Conservation (phyloP, 2,329 filamentous ascomycete genomes). For the Mollisia scopiformis region DNA sequence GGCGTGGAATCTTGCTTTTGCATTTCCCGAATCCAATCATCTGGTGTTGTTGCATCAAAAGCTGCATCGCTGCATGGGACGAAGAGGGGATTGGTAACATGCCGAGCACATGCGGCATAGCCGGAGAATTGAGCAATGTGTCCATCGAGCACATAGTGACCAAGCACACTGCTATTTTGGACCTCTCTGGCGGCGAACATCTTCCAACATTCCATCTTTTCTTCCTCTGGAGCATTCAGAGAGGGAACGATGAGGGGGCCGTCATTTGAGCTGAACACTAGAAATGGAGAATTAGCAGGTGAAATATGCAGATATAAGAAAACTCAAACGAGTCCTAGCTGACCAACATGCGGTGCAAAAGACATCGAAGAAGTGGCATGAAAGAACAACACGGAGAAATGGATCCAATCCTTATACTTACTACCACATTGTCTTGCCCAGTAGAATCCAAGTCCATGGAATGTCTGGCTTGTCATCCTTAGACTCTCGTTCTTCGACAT, state of each 20-base stretch:
- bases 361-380: too few species aligned
- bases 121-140: constrained; percentile 42
- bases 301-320: neutral
- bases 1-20: constrained; percentile 35
- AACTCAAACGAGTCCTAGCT: too few species aligned
- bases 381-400: too few species aligned
- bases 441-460: constrained; percentile 45
- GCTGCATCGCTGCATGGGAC: constrained; percentile 42
- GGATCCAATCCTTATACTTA: too few species aligned
- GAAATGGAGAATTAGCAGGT: neutral
- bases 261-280: constrained; percentile 42
- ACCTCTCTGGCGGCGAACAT: constrained; percentile 46
- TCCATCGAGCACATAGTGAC: constrained; percentile 47
- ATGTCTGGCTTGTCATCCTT: constrained; percentile 45
- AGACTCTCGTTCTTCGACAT: constrained; percentile 45
- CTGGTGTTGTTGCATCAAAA: constrained; percentile 42
- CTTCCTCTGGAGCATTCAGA: constrained; percentile 32
- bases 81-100: constrained; percentile 43
- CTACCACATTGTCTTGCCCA: constrained; percentile 46
- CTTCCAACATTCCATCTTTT: constrained; percentile 45
- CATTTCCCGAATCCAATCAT: constrained; percentile 44
- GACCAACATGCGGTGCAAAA: too few species aligned
- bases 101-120: constrained; percentile 33
- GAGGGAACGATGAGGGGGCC: constrained; percentile 39
- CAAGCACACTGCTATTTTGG: constrained; percentile 45